Evolutionary conservation across 2,329 filamentous ascomycete species (phyloP), one percentile per base, ranked within the genome.

Genomic region (Pseudogymnoascus sp.): DNA sequence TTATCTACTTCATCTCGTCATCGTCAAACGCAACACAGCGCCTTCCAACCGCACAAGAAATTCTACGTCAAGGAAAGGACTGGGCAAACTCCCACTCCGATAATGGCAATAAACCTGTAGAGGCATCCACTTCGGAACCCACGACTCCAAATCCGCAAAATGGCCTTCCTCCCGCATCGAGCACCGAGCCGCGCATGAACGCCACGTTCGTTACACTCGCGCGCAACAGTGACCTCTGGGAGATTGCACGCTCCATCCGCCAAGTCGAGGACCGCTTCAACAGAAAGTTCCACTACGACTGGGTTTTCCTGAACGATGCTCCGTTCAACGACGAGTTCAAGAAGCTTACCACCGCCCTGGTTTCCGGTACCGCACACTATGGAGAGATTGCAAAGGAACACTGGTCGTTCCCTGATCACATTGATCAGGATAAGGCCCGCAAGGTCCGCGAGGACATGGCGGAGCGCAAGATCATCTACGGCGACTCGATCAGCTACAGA

Each of bases 181-280:
- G 83, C 12, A 79, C 84, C 10, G 88, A 88, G 61, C 85, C 86
- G 66, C 89, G 91, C 72, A 91, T 96, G 83, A 99, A 99, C 77
- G 95, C 96, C 61, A 99, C 95, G 10, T 99, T 99, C 73, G 92
- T 99, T 62, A 96, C 93, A 21, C 84, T 99, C 66, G 95, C 95
- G 62, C 88, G 95, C 72, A 99, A 99, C 79, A 83, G 81, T 63
- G 95, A 99, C 73, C 80, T 97, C 29, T 99, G 95, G 95, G 95
- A 99, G 61, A 96, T 99, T 73, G 90, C 92, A 66, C 86, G 91
- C 72, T 97, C 93, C 11, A 99, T 99, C 73, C 91, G 95, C 64
- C 91, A 96, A 73, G 87, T 99, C 64, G 95, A 99, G 78, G 95
- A 99, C 77, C 90, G 95, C 73, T 99, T 99, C 86, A 99, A 99